Evolutionary conservation across 2,329 filamentous ascomycete genomes (phyloP).

Genomic region (Alternaria triticina): DNA sequence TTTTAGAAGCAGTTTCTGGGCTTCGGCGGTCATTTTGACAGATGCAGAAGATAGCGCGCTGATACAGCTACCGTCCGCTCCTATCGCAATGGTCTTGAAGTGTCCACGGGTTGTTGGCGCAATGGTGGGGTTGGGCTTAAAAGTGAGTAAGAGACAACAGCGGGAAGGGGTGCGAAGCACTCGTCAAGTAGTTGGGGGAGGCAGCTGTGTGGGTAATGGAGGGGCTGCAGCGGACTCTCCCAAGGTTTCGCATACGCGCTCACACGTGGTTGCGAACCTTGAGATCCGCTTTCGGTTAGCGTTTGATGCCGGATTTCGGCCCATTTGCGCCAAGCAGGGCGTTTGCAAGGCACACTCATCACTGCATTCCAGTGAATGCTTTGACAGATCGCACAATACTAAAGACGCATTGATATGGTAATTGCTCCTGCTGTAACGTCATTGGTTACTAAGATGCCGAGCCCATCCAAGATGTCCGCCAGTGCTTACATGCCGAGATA

Average conservation of each 20-base stretch:
- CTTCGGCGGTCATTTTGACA: constrained; percentile 9
- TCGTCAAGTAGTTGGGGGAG: background rate
- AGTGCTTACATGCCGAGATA: background rate
- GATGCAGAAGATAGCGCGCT: background rate
- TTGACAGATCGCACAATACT: background rate
- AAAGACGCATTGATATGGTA: background rate
- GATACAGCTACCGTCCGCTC: background rate
- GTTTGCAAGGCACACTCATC: background rate
- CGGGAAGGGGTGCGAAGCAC: background rate
- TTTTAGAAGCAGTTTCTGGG: constrained; percentile 15
- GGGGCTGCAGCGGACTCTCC: constrained; percentile 1
- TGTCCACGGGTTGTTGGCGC: background rate
- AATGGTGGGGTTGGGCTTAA: background rate
- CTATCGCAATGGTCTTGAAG: background rate
- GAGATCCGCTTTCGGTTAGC: constrained; percentile 5
- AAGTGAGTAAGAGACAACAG: background rate
- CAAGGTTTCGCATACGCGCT: background rate
- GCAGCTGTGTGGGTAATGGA: background rate
- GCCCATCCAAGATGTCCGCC: background rate
- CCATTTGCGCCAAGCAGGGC: background rate
- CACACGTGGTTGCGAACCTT: constrained; percentile 7
- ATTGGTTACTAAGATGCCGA: background rate
- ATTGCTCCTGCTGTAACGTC: background rate
- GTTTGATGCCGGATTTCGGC: background rate
- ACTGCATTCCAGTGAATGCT: background rate